phyloP scores from a whole-genome alignment of 192 early-diverging fungal species.

The Kickxella alabastrina region DNA sequence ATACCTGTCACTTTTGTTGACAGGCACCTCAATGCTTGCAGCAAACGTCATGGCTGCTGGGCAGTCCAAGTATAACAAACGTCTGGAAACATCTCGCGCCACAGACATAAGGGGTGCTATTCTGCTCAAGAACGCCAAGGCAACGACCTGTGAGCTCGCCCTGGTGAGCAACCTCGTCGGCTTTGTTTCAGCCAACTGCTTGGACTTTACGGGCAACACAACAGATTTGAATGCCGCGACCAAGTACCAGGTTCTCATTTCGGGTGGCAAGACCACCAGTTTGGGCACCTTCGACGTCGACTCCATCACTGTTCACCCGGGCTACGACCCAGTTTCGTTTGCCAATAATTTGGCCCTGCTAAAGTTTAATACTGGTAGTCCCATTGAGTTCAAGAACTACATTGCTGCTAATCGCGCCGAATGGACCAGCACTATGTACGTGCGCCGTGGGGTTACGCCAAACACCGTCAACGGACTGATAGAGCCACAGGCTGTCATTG shows the following conservation, averaged over 20 bases:
- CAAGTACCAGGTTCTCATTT: constrained; percentile 28
- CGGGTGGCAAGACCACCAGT: constrained; percentile 15
- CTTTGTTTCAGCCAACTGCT: constrained; percentile 37
- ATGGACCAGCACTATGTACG: constrained; percentile 29
- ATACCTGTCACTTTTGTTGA: constrained; percentile 4
- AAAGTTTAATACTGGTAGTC: constrained; percentile 11
- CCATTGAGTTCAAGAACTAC: constrained; percentile 29
- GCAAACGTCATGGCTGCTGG: constrained; percentile 31
- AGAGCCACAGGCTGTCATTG: constrained; percentile 5
- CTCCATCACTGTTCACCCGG: constrained; percentile 15
- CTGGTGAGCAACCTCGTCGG: constrained; percentile 39
- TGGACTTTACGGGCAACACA: constrained; percentile 15
- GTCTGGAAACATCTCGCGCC: constrained; percentile 16
- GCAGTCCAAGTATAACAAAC: constrained; percentile 28
- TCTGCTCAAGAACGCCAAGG: constrained; percentile 20
- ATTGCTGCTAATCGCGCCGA: constrained; percentile 37
- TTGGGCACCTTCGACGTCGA: constrained; percentile 16
- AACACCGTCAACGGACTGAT: constrained; percentile 6
- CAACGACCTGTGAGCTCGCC: constrained; percentile 39
- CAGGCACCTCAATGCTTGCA: constrained; percentile 1
- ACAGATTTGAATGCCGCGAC: constrained; percentile 5
- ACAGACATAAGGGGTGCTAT: constrained; percentile 20
- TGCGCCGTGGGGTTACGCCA: constrained; percentile 1
- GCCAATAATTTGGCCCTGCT: constrained; percentile 41
- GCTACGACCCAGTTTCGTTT: constrained; percentile 28